Base-by-base conservation (phyloP, 305 asterid species). In the Fraxinus baroniana region DNA sequence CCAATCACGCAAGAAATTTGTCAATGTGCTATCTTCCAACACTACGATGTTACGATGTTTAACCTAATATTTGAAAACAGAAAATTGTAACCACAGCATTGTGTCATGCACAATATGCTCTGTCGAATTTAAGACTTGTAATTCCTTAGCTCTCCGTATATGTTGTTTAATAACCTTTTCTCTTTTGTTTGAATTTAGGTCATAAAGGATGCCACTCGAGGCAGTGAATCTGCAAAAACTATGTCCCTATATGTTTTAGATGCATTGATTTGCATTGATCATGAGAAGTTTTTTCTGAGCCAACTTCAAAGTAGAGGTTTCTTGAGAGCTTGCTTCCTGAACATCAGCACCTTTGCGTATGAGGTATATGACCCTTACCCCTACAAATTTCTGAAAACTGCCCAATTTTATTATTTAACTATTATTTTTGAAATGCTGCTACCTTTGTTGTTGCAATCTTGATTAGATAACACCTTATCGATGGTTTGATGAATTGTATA, bases 281-380 rank as follows among this genome's bases (percentile, higher is more conserved):
- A 91, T 77, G 98, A 97, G 82, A 94, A 92, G 86, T 91, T 86
- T 87, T 97, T 94, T 90, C 89, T 93, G 89, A 87, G 88, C 87
- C 98, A 93, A 87, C 94, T 97, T 85, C 97, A 94, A 79, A 93
- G 97, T 84, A 91, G 95, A 89, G 98, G 99, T 83, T 96, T 94
- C 88, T 84, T 96, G 88, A 89, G 97, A 91, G 86, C 94, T 75
- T 93, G 97, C 92, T 87, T 94, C 79, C 71, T 84, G 90, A 91
- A 85, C 90, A 91, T 96, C 85, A 90, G 93, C 86, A 94, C 90
- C 84, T 88, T 90, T 88, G 89, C 97, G 24, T 90, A 85, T 88
- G 95, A 92, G 98, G 99, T 94, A 90, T 79, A 28, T 37, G 73
- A 46, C 74, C 80, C 81, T 70, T 74, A 10, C 37, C 71, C 76